These are phyloP conservation scores for Mortierella sp. DNA, from an alignment of 371 early-diverging fungal genomes.

Conservation along the genomic window DNA sequence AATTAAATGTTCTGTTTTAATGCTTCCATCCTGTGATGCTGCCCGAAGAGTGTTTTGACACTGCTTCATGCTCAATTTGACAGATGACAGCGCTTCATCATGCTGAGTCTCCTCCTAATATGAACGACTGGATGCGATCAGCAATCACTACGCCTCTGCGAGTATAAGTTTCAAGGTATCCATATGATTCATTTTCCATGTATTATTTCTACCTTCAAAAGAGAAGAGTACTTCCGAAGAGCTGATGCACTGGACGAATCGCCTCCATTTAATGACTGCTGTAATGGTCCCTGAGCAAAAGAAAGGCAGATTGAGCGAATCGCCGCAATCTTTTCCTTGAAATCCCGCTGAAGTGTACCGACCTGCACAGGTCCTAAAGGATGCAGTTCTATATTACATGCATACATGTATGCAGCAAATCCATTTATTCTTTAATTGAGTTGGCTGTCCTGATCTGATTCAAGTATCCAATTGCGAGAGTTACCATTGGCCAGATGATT, in stretches of 20 bases:
- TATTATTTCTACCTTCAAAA: conserved; percentile 59
- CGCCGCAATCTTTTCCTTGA: conserved; percentile 62
- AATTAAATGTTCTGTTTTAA: conserved; percentile 59
- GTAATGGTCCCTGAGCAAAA: conserved; percentile 69
- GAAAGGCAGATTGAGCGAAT: conserved; percentile 70
- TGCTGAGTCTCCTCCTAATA: conserved; percentile 65
- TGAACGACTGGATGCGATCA: not conserved
- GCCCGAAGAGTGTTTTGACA: conserved; percentile 52
- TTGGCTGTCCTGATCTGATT: not conserved
- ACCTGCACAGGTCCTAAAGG: conserved; percentile 69
- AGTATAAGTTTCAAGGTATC: not conserved
- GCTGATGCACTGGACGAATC: conserved; percentile 64
- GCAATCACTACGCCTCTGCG: not conserved
- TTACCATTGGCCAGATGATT: conserved; percentile 43
- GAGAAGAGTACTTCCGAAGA: conserved; percentile 68
- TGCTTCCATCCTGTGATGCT: conserved; percentile 58
- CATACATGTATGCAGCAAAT: not conserved
- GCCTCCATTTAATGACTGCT: conserved; percentile 70
- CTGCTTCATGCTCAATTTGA: conserved; percentile 61
- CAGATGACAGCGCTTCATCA: conserved; percentile 64
- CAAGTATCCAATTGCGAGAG: too few species aligned
- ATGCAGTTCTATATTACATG: conserved; percentile 59
- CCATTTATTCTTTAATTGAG: not conserved
- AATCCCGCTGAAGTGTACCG: conserved; percentile 62
- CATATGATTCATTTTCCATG: not conserved